Conservation (phyloP, 2,329 filamentous ascomycete genomes). For the Ramularia endophylla region DNA sequence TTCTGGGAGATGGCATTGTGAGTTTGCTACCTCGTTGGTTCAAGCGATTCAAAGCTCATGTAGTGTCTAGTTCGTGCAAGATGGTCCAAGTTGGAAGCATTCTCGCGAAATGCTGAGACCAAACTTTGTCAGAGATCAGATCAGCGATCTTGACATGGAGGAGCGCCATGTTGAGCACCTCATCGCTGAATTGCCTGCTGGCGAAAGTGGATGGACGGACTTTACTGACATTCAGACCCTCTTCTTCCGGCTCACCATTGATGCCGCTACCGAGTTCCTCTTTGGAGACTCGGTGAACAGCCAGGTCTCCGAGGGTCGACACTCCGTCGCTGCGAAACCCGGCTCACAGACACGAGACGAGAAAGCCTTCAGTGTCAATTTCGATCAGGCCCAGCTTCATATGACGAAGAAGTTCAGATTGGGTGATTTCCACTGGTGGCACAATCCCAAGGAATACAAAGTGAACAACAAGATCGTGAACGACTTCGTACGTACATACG, state of each 20-base stretch:
- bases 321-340: conserved; percentile 19
- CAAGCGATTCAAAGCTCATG: conserved; percentile 1
- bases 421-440: conserved; percentile 30
- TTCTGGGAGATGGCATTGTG: conserved; percentile 29
- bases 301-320: conserved; percentile 31
- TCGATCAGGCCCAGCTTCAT: conserved; percentile 38
- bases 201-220: conserved; percentile 32
- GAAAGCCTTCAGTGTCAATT: conserved; percentile 37
- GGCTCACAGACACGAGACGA: conserved; percentile 24
- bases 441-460: conserved; percentile 33
- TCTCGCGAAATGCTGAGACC: conserved; percentile 46
- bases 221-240: conserved; percentile 51
- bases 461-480: conserved; percentile 38
- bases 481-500: conserved; percentile 41
- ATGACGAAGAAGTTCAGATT: conserved; percentile 33
- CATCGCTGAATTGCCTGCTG: conserved; percentile 50
- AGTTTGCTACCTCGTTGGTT: not conserved
- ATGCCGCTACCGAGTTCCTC: conserved; percentile 62
- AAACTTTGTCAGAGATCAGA: conserved; percentile 48
- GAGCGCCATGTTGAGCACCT: conserved; percentile 55
- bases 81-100: conserved; percentile 36
- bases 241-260: conserved; percentile 61
- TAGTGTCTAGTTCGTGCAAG: conserved; percentile 26
- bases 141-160: conserved; percentile 51
- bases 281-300: conserved; percentile 44